Evolutionary conservation across 306 rosid genomes (phyloP).

Genomic region (Fragaria iinumae): DNA sequence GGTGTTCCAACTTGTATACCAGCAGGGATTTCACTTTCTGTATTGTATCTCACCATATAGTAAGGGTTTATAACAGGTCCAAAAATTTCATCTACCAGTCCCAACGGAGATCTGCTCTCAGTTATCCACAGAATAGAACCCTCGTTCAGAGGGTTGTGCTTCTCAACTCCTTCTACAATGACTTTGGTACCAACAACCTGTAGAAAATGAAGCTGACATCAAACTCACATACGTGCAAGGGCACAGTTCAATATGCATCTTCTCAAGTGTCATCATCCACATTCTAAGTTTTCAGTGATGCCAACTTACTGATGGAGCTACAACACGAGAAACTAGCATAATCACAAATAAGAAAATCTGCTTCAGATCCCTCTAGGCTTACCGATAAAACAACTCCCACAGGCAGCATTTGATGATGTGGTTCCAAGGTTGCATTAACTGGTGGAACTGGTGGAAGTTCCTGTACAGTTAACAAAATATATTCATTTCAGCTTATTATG

Average conservation of each 20-base stretch:
- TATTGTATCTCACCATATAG: conserved; percentile 76
- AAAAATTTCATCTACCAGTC: conserved; percentile 85
- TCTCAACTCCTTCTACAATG: conserved; percentile 80
- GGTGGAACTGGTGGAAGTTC: conserved; percentile 71
- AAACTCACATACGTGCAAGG: conserved; percentile 16
- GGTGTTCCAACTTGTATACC: conserved; percentile 51
- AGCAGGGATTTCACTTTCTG: conserved; percentile 70
- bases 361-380: conserved; percentile 29
- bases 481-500: conserved; percentile 5
- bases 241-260: conserved; percentile 8
- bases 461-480: conserved; percentile 45
- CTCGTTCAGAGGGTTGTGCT: conserved; percentile 79
- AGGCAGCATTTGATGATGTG: conserved; percentile 65
- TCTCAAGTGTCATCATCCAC: conserved; percentile 11
- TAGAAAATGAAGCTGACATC: conserved; percentile 23
- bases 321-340: background rate
- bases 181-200: conserved; percentile 72
- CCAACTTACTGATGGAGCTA: background rate
- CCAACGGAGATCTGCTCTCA: conserved; percentile 60
- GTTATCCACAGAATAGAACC: conserved; percentile 93
- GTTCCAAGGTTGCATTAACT: conserved; percentile 55
- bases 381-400: conserved; percentile 85
- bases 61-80: conserved; percentile 90
- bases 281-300: conserved; percentile 6
- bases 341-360: background rate